These are phyloP conservation scores for Phanerodontia chrysosporium DNA, from an alignment of 768 basidiomycete genomes.

Conservation along the genomic window DNA sequence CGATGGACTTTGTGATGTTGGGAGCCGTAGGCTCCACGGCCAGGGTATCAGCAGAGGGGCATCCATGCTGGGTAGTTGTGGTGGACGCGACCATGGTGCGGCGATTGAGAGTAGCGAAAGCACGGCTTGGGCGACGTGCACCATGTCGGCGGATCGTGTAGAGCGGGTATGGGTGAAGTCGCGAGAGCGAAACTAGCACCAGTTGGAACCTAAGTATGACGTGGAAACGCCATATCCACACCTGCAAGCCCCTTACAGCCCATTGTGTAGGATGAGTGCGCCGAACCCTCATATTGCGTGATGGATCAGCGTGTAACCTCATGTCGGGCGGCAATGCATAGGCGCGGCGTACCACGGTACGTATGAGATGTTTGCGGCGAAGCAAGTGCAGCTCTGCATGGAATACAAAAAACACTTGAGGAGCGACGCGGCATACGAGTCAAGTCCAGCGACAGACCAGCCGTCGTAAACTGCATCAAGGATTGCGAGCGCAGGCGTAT, in stretches of 20 bases:
- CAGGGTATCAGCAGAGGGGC: not conserved
- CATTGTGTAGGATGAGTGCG: not conserved
- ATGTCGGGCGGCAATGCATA: not conserved
- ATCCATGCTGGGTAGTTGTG: too few species aligned
- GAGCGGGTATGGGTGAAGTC: not conserved
- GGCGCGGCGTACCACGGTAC: not conserved
- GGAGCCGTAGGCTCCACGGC: not conserved
- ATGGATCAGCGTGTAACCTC: not conserved
- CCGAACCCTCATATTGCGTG: not conserved
- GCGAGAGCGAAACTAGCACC: not conserved
- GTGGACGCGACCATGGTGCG: not conserved
- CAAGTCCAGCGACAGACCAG: too few species aligned
- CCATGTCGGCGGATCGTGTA: slow-evolving; percentile 4
- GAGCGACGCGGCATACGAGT: too few species aligned
- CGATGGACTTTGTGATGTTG: slow-evolving; percentile 41
- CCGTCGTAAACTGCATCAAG: not conserved
- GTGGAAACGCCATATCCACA: not conserved
- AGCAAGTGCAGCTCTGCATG: too few species aligned
- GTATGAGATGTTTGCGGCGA: too few species aligned
- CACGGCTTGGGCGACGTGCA: slow-evolving; percentile 10
- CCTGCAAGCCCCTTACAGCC: not conserved
- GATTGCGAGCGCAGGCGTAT: not conserved
- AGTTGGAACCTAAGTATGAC: not conserved
- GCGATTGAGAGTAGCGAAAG: slow-evolving; percentile 13
- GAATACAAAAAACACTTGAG: too few species aligned